phyloP scores from a whole-genome alignment of 495 filamentous ascomycete species.

The Aspergillus carlsbadensis region DNA sequence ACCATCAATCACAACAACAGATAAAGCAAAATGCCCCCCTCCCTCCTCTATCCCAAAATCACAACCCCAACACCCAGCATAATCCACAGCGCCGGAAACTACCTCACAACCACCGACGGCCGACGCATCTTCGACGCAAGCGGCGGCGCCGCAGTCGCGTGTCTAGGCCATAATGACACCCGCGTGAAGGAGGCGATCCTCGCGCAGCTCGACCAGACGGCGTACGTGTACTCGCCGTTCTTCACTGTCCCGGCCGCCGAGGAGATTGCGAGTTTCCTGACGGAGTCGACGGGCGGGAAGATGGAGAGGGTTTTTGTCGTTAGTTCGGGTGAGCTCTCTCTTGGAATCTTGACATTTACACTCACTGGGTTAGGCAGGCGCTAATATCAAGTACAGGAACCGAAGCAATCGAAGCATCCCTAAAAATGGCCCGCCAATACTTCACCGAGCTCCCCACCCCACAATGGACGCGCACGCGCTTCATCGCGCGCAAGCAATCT shows the following conservation, averaged over 20 bases:
- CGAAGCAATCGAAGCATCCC: constrained; percentile 63
- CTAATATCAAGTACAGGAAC: too few relatives aligned
- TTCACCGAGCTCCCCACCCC: constrained; percentile 46
- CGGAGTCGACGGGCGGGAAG: constrained; percentile 21
- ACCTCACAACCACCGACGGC: constrained; percentile 10
- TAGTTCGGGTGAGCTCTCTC: constrained; percentile 50
- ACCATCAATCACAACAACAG: too few relatives aligned
- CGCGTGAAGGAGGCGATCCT: constrained; percentile 25
- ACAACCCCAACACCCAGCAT: background rate
- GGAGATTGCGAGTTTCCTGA: constrained; percentile 22
- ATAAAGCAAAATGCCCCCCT: background rate
- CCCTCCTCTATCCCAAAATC: constrained; percentile 8
- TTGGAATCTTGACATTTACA: too few relatives aligned
- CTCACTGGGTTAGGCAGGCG: too few relatives aligned
- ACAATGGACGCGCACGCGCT: constrained; percentile 44
- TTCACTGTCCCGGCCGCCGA: constrained; percentile 36
- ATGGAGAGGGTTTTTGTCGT: constrained; percentile 38
- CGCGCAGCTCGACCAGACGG: constrained; percentile 33
- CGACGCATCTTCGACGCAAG: constrained; percentile 49
- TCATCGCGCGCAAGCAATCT: constrained; percentile 62
- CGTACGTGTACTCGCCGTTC: constrained; percentile 40
- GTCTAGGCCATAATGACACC: constrained; percentile 18
- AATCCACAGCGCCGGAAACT: constrained; percentile 5
- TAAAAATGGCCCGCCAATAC: constrained; percentile 60
- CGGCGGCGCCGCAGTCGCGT: constrained; percentile 34